Percentiles rank a stretch among this genome's conserved stretches.
Conservation (phyloP, 2,329 filamentous ascomycete species). For the Ilyonectria sp. region DNA sequence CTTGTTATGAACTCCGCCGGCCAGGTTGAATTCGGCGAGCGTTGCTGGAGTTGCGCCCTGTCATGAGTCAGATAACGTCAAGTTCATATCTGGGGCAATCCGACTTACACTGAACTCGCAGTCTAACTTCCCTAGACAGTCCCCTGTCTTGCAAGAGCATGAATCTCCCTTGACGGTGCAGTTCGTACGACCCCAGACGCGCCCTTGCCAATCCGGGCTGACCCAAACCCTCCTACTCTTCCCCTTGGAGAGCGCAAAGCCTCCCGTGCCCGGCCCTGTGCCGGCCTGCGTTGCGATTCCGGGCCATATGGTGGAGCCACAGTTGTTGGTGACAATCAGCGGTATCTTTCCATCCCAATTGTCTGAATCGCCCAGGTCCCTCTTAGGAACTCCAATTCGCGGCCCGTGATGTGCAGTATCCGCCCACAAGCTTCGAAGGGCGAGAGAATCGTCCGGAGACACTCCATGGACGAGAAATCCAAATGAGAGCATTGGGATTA, state of each 20-base stretch:
- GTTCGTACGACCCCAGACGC: constrained; percentile 88
- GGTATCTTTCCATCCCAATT: constrained; percentile 64
- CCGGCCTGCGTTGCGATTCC: constrained; percentile 82
- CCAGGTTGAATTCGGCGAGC: constrained; percentile 85
- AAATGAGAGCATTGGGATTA: constrained; percentile 41
- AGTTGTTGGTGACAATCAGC: constrained; percentile 80
- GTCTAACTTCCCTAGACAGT: constrained; percentile 79
- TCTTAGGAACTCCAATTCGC: constrained; percentile 42
- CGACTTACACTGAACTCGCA: constrained; percentile 77
- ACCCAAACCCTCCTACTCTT: constrained; percentile 75
- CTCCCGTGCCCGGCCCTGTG: constrained; percentile 75
- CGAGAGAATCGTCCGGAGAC: constrained; percentile 30
- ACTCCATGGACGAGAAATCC: constrained; percentile 39
- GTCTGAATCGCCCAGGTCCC: constrained; percentile 43
- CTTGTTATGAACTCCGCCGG: constrained; percentile 70
- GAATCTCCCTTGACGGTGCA: constrained; percentile 81
- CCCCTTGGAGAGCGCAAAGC: constrained; percentile 77
- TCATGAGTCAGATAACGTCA: constrained; percentile 18
- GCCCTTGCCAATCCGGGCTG: constrained; percentile 82
- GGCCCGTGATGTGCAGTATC: constrained; percentile 48
- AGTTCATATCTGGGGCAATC: background rate
- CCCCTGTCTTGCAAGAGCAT: constrained; percentile 80
- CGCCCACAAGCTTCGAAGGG: constrained; percentile 45
- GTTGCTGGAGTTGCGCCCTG: constrained; percentile 82
- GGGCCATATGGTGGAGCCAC: constrained; percentile 81